Evolutionary conservation across 2,329 filamentous ascomycete genomes (phyloP).

Genomic region (Aureobasidium sp.): DNA sequence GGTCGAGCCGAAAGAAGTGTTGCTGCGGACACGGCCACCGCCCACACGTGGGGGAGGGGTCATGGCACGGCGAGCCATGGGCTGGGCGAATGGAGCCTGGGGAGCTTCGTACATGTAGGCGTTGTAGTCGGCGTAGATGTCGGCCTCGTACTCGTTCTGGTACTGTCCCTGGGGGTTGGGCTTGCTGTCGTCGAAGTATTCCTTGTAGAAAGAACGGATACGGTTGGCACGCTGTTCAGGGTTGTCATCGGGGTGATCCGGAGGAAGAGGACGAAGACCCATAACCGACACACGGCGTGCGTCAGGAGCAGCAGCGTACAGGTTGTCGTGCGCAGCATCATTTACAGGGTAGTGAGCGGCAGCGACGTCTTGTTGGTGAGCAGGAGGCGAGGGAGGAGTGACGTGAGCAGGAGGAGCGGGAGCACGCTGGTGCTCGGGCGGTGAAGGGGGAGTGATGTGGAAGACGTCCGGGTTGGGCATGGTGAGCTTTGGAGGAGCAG

Average conservation of each 20-base stretch:
- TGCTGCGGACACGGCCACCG: constrained; percentile 34
- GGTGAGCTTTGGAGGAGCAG: not conserved
- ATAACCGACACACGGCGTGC: constrained; percentile 46
- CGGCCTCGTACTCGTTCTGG: constrained; percentile 56
- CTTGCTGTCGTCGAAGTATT: constrained; percentile 90
- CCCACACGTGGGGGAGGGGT: constrained; percentile 74
- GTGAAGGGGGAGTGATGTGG: constrained; percentile 10
- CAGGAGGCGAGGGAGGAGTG: constrained; percentile 4
- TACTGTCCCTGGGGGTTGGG: constrained; percentile 27
- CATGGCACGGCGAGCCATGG: constrained; percentile 80
- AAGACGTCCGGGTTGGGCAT: constrained; percentile 7
- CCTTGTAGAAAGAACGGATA: constrained; percentile 98
- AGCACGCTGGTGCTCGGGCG: not conserved
- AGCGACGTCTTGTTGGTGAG: not conserved
- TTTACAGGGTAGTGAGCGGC: not conserved
- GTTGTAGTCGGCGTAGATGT: constrained; percentile 49
- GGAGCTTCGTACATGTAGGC: constrained; percentile 46
- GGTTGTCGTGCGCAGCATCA: not conserved
- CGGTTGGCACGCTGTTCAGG: constrained; percentile 91
- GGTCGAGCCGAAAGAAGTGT: constrained; percentile 37
- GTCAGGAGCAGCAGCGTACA: constrained; percentile 22
- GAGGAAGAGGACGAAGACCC: constrained; percentile 74
- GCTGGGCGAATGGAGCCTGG: constrained; percentile 60
- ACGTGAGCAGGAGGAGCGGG: constrained; percentile 2
- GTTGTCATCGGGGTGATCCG: constrained; percentile 78